phyloP scores from a whole-genome alignment of 148 eudicot species.

The Spergularia bocconei region DNA sequence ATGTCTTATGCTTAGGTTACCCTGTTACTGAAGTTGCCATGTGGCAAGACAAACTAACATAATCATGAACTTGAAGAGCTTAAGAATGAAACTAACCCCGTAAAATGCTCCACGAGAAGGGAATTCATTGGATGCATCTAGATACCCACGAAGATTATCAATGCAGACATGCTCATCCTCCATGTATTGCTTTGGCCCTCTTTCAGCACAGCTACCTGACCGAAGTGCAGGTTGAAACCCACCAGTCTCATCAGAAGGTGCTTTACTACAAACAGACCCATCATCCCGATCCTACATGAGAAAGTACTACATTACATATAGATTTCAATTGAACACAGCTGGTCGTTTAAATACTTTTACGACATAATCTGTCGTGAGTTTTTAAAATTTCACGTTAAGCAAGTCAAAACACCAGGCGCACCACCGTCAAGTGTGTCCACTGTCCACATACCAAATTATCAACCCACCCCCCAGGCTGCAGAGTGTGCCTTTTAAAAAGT shows the following conservation, averaged over 20 bases:
- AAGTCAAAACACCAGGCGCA: neutral
- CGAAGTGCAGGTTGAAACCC: conserved; percentile 56
- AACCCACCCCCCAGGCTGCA: neutral
- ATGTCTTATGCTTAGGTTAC: neutral
- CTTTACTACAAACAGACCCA: conserved; percentile 30
- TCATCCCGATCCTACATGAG: conserved; percentile 45
- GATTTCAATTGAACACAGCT: neutral
- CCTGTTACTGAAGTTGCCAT: neutral
- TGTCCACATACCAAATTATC: neutral
- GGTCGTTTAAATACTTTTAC: conserved; percentile 5
- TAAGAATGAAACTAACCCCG: conserved; percentile 47
- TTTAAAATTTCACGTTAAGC: neutral
- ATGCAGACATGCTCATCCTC: conserved; percentile 86
- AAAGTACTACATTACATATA: conserved; percentile 4
- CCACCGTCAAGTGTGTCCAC: neutral
- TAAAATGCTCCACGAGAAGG: conserved; percentile 80
- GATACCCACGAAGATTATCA: conserved; percentile 56
- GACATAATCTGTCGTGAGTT: neutral
- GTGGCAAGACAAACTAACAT: neutral
- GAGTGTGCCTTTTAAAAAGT: neutral
- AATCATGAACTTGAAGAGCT: neutral
- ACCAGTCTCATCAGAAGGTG: conserved; percentile 46
- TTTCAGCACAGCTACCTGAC: conserved; percentile 91
- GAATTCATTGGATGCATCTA: conserved; percentile 43
- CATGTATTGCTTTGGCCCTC: conserved; percentile 83